Conservation (phyloP, 306 rosid genomes). For the Bauhinia variegata region DNA sequence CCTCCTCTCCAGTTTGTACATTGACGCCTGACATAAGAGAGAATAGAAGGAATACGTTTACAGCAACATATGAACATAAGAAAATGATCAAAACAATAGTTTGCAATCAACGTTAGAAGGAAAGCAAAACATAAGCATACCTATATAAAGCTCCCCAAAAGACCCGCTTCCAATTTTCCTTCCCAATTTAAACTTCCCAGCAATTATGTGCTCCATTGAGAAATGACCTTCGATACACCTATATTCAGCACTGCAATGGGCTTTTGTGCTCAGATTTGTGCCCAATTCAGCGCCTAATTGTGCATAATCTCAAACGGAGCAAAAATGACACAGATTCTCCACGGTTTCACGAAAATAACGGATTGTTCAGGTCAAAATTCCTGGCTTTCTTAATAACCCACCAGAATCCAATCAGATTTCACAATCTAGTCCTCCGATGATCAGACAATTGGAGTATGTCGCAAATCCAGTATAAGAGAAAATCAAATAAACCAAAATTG, state of each 20-base stretch:
- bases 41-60: constrained; percentile 26
- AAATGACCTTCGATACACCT: constrained; percentile 46
- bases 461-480: constrained; percentile 34
- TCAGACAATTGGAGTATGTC: background rate
- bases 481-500: constrained; percentile 34
- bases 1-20: constrained; percentile 97
- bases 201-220: constrained; percentile 93
- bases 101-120: background rate
- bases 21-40: constrained; percentile 66
- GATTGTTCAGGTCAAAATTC: constrained; percentile 32
- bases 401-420: constrained; percentile 38
- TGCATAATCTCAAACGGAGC: constrained; percentile 46
- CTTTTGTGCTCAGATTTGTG: constrained; percentile 43
- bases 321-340: constrained; percentile 37
- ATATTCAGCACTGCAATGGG: constrained; percentile 40
- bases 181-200: constrained; percentile 89
- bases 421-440: constrained; percentile 29
- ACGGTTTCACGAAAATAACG: constrained; percentile 40
- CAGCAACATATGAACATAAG: constrained; percentile 11
- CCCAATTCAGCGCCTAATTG: constrained; percentile 48
- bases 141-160: constrained; percentile 96
- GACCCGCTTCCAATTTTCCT: constrained; percentile 99
- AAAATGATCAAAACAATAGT: constrained; percentile 22
- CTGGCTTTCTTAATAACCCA: constrained; percentile 40
- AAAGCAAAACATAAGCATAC: constrained; percentile 36